Conservation (phyloP, 495 filamentous ascomycete genomes). For the Penicillium salamii region DNA sequence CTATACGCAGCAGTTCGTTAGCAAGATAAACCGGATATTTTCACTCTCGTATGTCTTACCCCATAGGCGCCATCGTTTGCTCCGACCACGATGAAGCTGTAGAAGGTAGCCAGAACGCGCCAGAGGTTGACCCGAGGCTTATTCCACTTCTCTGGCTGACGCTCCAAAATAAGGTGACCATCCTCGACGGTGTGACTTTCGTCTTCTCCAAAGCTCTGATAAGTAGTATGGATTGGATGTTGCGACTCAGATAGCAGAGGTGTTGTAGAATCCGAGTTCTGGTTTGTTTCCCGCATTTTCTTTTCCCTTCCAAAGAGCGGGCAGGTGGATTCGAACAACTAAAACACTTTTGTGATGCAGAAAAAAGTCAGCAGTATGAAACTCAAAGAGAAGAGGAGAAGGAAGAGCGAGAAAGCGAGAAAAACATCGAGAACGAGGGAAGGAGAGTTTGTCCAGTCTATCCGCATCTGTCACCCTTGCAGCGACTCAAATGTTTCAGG, state of each 20-base stretch:
- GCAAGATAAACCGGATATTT: not conserved
- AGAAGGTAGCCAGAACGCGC: conserved; percentile 56
- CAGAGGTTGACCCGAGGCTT: conserved; percentile 59
- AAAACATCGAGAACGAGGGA: not conserved
- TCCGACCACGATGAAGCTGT: conserved; percentile 65
- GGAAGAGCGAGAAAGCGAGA: not conserved
- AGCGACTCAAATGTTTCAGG: not conserved
- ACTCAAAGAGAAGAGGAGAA: not conserved
- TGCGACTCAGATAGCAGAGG: not conserved
- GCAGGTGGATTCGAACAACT: not conserved
- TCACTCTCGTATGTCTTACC: conserved; percentile 37
- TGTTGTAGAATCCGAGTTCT: not conserved
- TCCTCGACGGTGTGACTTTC: not conserved
- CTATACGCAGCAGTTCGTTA: conserved; percentile 22
- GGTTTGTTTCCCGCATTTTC: not conserved
- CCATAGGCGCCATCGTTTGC: conserved; percentile 70
- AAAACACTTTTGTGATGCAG: not conserved
- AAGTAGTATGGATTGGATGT: not conserved
- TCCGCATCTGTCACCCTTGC: not conserved
- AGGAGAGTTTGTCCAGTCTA: not conserved
- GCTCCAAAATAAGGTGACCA: not conserved
- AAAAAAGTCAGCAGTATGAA: too few relatives aligned
- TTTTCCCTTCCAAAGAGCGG: not conserved
- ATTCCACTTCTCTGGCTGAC: conserved; percentile 57
- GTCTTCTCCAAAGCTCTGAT: not conserved